Evolutionary conservation across 306 rosid species (phyloP).

Genomic region (Trichosanthes cucumerina): DNA sequence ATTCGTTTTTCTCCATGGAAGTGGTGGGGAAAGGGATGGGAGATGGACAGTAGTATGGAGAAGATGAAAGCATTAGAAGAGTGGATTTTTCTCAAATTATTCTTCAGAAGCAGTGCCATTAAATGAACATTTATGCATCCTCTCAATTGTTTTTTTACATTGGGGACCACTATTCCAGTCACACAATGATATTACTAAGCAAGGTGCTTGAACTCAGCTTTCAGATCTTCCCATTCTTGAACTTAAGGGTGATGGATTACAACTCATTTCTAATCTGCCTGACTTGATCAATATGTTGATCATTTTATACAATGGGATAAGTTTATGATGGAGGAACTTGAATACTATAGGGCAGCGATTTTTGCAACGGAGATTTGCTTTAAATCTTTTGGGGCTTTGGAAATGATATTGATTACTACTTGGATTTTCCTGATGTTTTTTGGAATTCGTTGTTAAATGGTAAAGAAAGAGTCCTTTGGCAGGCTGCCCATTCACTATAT

Average conservation of each 20-base stretch:
- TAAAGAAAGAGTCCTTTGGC: background rate
- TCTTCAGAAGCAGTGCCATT: background rate
- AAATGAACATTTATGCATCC: background rate
- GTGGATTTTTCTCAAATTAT: background rate
- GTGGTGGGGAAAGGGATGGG: background rate
- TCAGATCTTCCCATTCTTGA: background rate
- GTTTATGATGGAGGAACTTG: background rate
- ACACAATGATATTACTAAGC: background rate
- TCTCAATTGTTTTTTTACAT: background rate
- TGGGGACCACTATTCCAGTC: background rate
- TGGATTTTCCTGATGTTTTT: background rate
- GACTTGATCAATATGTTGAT: background rate
- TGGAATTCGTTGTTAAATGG: background rate
- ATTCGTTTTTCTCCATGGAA: background rate
- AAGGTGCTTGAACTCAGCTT: background rate
- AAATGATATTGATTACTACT: background rate
- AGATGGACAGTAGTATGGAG: background rate
- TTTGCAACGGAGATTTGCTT: background rate
- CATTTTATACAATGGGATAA: background rate
- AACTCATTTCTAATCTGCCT: background rate
- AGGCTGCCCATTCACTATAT: background rate
- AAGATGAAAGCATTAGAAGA: background rate
- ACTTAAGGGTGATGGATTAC: background rate
- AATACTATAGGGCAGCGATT: background rate
- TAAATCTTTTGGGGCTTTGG: background rate